Base-by-base conservation (phyloP, 2,329 filamentous ascomycete species). In the Sporothrix dimorphospora region DNA sequence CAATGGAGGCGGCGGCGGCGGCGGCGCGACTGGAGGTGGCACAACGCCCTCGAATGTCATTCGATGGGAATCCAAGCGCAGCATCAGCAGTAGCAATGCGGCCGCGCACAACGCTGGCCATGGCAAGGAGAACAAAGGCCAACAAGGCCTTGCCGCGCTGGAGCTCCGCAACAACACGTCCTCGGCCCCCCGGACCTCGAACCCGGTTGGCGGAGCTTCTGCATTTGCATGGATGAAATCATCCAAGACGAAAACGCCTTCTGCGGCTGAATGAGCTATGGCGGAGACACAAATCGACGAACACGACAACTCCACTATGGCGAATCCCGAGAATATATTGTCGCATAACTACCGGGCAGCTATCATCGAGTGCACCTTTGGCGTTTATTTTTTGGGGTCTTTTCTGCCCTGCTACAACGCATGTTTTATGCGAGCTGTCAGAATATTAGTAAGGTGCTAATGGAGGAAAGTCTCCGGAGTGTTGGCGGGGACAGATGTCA, bases 221-320 rank as follows among this genome's bases (percentile, higher is more conserved):
- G 95, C 95, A 2, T 98, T 98, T 83, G 91, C 92, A 14, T 98
- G 94, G 94, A 91, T 98, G 84, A 95, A 92, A 65, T 82, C 85
- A 21, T 79, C 78, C 68, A 85, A 85, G 76, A 81, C 84, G 61
- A 83, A 83, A 77, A 78, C 81, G 12, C 78, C 67, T 12, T 42
- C 69, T 3, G 14, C 71, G 69, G 72, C 72, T 55, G 74, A 71
- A 73, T 67, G 19, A 51, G 5, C 14, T 11, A 19, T 14, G 11
- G 8, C 38, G 24, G 27, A 9, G 24, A 14, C 16, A 55, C 51
- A 19, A 4, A 16, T 30, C 11, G 51, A 55, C 7, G 21, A 19
- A 19, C 30, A 21, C 0, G 8, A 12, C 30, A 12, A 19, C 19
- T n/a, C 11, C 19, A 4, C 16, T 2, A 38, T 40, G 30, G 6